Percentiles rank a stretch among this genome's conserved stretches.
phyloP scores from a whole-genome alignment of 345 rosid species.

The Camelina hispida region DNA sequence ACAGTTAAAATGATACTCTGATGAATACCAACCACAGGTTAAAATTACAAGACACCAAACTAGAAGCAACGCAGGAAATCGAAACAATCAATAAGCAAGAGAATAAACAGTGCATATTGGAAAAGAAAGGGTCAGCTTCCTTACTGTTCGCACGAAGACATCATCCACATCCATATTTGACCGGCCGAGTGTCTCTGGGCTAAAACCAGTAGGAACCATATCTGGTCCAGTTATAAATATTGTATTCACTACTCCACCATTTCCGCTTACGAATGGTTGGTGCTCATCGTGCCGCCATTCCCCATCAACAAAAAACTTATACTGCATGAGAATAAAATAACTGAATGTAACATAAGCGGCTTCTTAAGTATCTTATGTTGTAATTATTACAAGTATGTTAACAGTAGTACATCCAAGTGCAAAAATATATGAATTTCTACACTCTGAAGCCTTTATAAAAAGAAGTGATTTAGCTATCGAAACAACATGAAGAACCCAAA shows the following conservation, averaged over 20 bases:
- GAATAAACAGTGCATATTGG: slow-evolving; percentile 9
- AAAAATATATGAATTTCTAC: not conserved
- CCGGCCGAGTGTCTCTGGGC: slow-evolving; percentile 50
- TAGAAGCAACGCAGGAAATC: slow-evolving; percentile 16
- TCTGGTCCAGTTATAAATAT: slow-evolving; percentile 58
- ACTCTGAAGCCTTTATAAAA: not conserved
- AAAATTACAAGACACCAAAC: not conserved
- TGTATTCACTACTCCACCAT: slow-evolving; percentile 76
- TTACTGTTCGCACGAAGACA: slow-evolving; percentile 55
- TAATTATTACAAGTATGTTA: slow-evolving; percentile 1
- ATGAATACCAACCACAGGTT: not conserved
- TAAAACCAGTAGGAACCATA: slow-evolving; percentile 45
- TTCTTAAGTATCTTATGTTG: slow-evolving; percentile 20
- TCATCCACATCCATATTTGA: slow-evolving; percentile 89
- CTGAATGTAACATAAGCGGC: slow-evolving; percentile 34
- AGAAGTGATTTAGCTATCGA: slow-evolving; percentile 2
- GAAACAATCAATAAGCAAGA: not conserved
- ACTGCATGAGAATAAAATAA: slow-evolving; percentile 61
- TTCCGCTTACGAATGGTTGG: slow-evolving; percentile 59
- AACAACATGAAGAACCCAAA: slow-evolving; percentile 1
- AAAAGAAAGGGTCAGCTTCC: slow-evolving; percentile 25
- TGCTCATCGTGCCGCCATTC: slow-evolving; percentile 92
- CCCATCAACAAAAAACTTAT: slow-evolving; percentile 88
- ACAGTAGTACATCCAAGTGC: not conserved
- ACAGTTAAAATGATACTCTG: not conserved